Base-by-base conservation (phyloP, 805 yeast genomes). In the Sugiyamaella mastotermitis region DNA sequence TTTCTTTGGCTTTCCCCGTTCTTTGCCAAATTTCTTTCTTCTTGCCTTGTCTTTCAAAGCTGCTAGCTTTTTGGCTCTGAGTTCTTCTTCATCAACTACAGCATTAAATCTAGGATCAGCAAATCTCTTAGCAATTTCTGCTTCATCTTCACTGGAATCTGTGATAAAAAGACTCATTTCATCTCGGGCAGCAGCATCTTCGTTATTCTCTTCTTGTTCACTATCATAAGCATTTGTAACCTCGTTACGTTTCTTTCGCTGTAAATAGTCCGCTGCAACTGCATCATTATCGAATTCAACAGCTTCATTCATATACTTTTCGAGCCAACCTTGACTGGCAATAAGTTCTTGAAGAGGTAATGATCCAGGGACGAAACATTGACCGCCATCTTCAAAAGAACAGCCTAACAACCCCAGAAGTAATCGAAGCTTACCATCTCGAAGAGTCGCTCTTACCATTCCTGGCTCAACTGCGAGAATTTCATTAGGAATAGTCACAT, bases 381-480 rank as follows among this genome's bases (percentile, higher is more conserved):
- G 63, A 21, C 66, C 53, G 4, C 55, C 55, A 18, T 47, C 60
- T 1, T 77, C 74, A 11, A 71, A 38, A 4, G 56, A 61, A 41
- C 68, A 71, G 5, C 80, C 80, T 15, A 73, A 53, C 4, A 65
- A 47, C 7, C 56, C 53, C 35, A 79, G 55, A 13, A 78, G 53
- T 21, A 74, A 57, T 23, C 84, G 55, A 13, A 74, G 40, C 35
- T 70, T 61, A 2, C 77, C 69, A 38, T 78, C 74, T 14, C 64
- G 65, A 16, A 71, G 62, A 4, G 74, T 47, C 9, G 50, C 45
- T n/a, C 47, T 55, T 38, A 47, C 45, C 13, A 37, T 28, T 4
- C 39, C 49, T 3, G 48, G 42, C 9, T 48, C 46, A 4, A 52
- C 47, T 25, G 52, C 42, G 16, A 49, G 45, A 7, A 37, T 42